Conservation (phyloP, 176 grass and related monocot species). For the Juncus inflexus region DNA sequence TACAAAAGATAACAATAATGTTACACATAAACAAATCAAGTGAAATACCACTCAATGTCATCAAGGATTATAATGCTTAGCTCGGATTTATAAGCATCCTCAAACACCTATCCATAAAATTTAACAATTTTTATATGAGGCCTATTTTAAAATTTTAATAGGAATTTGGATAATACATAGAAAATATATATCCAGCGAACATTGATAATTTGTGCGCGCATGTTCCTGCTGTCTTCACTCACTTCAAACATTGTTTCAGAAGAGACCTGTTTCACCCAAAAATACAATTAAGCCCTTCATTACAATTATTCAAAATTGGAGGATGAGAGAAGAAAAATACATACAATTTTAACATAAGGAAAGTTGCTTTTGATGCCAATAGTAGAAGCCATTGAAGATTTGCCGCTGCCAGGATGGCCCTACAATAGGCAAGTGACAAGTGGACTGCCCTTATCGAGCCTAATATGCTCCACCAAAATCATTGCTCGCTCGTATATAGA, state of each 20-base stretch:
- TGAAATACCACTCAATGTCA: background rate
- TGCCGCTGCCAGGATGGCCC: constrained; percentile 84
- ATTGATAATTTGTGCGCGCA: constrained; percentile 86
- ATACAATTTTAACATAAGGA: constrained; percentile 94
- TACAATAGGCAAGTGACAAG: constrained; percentile 93
- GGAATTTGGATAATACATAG: constrained; percentile 10
- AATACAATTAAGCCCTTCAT: too few species aligned
- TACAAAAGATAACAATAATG: background rate
- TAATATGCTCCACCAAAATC: constrained; percentile 95
- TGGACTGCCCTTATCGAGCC: constrained; percentile 81
- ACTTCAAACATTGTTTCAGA: constrained; percentile 95
- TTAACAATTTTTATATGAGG: background rate
- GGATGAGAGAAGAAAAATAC: constrained; percentile 23
- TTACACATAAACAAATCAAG: background rate
- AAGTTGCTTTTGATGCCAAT: constrained; percentile 94
- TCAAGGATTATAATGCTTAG: background rate
- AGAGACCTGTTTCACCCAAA: constrained; percentile 64
- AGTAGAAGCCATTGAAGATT: constrained; percentile 64
- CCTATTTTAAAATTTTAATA: background rate
- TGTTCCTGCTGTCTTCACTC: constrained; percentile 87
- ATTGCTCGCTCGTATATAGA: constrained; percentile 76
- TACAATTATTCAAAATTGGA: too few species aligned
- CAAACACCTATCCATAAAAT: constrained; percentile 6
- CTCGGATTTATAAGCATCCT: too few species aligned
- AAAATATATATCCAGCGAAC: constrained; percentile 32